Percentiles rank a stretch among this genome's conserved stretches.
Conservation (phyloP, 2,329 filamentous ascomycete species). For the Pyricularia sp. region DNA sequence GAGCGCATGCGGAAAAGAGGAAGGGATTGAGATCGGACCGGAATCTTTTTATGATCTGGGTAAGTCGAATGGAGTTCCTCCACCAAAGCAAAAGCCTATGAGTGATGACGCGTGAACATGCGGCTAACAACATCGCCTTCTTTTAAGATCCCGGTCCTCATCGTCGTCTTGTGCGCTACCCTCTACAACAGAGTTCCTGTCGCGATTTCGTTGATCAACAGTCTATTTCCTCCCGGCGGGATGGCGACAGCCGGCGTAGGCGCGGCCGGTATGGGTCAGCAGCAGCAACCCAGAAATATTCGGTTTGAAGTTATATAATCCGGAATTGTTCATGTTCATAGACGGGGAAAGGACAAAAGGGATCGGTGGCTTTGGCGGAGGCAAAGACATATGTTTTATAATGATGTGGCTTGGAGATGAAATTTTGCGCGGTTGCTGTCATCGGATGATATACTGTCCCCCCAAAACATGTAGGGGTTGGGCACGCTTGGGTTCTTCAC, state of each 20-base stretch:
- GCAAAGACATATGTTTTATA: not conserved
- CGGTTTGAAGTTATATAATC: not conserved
- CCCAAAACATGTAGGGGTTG: not conserved
- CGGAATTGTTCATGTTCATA: not conserved
- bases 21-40: slow-evolving; percentile 55
- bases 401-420: not conserved
- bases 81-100: not conserved
- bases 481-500: not conserved
- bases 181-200: slow-evolving; percentile 3
- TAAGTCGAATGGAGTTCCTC: slow-evolving; percentile 24
- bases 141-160: slow-evolving; percentile 4
- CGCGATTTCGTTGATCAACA: not conserved
- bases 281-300: not conserved
- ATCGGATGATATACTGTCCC: not conserved
- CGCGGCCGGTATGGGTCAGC: not conserved
- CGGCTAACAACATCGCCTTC: not conserved
- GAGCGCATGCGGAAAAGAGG: slow-evolving; percentile 51
- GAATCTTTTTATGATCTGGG: slow-evolving; percentile 62
- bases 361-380: not conserved
- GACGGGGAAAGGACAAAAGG: not conserved
- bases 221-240: not conserved
- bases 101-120: not conserved
- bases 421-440: not conserved
- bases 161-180: slow-evolving; percentile 5
- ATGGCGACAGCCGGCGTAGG: not conserved